Conservation (phyloP, 805 yeast genomes). For the Candida manassasensis region DNA sequence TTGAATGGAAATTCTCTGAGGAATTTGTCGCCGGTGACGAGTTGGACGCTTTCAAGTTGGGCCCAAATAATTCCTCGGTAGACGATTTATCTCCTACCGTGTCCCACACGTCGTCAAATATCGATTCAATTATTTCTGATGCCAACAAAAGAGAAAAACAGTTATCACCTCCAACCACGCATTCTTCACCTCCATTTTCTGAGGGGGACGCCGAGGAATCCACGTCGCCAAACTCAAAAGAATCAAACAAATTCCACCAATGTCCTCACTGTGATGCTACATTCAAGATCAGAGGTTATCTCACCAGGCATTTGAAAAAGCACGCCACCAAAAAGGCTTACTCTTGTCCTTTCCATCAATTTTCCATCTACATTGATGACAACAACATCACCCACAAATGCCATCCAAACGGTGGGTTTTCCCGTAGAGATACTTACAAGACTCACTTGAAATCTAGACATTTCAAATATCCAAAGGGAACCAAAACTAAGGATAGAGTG, state of each 20-base stretch:
- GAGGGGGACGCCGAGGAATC: constrained; percentile 15
- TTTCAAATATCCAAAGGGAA: constrained; percentile 54
- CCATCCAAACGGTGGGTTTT: constrained; percentile 55
- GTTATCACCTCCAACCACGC: constrained; percentile 26
- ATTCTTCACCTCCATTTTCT: constrained; percentile 25
- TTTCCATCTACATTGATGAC: constrained; percentile 33
- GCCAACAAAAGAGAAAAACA: constrained; percentile 14
- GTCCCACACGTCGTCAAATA: constrained; percentile 30
- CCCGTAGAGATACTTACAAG: constrained; percentile 56
- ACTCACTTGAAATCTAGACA: constrained; percentile 55
- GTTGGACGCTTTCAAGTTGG: constrained; percentile 23
- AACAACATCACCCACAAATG: constrained; percentile 42
- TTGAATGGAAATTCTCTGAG: constrained; percentile 54
- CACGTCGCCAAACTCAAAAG: constrained; percentile 10
- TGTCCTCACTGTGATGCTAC: constrained; percentile 47
- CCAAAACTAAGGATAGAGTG: constrained; percentile 41
- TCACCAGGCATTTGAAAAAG: constrained; percentile 52
- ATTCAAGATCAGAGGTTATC: constrained; percentile 49
- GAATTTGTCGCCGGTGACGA: constrained; percentile 25
- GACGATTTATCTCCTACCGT: constrained; percentile 31
- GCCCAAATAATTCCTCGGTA: constrained; percentile 1
- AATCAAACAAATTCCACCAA: constrained; percentile 21
- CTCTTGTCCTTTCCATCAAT: constrained; percentile 47
- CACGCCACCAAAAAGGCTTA: constrained; percentile 49
- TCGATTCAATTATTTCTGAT: constrained; percentile 24